A percentile compares a stretch with the other conserved stretches of the same genome.
These are phyloP conservation scores for Ceratobasidium sp. DNA, from an alignment of 1,284 basidiomycete species.

Conservation along the genomic window DNA sequence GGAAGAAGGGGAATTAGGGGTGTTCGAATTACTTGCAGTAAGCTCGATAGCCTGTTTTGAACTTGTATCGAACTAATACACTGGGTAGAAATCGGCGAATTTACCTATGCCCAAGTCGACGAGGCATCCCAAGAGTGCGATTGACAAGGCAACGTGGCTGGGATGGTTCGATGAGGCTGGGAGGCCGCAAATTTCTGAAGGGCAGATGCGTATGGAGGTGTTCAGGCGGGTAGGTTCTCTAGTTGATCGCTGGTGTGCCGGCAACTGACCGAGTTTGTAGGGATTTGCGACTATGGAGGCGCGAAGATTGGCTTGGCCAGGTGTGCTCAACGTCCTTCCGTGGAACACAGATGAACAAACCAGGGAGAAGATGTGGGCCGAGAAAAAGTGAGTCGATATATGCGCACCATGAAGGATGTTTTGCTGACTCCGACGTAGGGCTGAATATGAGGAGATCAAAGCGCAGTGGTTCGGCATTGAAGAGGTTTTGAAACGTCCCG, in stretches of 20 bases:
- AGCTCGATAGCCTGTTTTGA: neutral
- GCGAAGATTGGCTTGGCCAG: constrained; percentile 84
- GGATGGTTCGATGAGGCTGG: constrained; percentile 76
- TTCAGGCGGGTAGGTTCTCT: constrained; percentile 61
- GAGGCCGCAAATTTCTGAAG: constrained; percentile 64
- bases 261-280: constrained; percentile 40
- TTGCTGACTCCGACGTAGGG: constrained; percentile 52
- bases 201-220: constrained; percentile 74
- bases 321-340: constrained; percentile 79
- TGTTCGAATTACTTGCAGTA: constrained; percentile 76
- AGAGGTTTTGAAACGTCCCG: constrained; percentile 76
- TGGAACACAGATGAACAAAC: constrained; percentile 71
- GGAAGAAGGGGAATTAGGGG: constrained; percentile 76
- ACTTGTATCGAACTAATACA: neutral
- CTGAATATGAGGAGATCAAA: constrained; percentile 71
- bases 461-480: constrained; percentile 79
- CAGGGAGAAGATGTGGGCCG: constrained; percentile 63
- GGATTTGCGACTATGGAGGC: constrained; percentile 64
- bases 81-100: constrained; percentile 69
- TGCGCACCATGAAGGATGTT: constrained; percentile 18
- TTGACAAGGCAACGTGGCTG: constrained; percentile 71
- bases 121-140: constrained; percentile 70
- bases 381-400: constrained; percentile 62
- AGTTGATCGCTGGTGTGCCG: neutral
- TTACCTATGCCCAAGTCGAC: constrained; percentile 76